Conservation (phyloP, 192 early-diverging fungal genomes). For the Coemansia sp. region DNA sequence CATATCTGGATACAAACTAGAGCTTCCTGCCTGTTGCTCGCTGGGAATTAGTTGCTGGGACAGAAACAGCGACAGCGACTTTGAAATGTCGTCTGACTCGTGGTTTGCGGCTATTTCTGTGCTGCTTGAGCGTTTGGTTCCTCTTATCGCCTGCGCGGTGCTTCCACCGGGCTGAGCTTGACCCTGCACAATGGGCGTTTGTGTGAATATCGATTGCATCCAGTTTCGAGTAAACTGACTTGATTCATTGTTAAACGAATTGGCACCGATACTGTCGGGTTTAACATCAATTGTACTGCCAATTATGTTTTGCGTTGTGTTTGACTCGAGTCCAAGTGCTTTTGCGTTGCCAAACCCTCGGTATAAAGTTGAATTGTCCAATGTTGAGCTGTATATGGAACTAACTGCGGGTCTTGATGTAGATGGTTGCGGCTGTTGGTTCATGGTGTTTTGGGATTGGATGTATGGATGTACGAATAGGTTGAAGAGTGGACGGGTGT, state of each 20-base stretch:
- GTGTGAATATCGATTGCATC: slow-evolving; percentile 35
- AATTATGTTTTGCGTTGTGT: background rate
- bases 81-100: slow-evolving; percentile 44
- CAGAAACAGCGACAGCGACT: slow-evolving; percentile 34
- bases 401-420: background rate
- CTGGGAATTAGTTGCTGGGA: slow-evolving; percentile 31
- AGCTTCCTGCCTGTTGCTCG: background rate
- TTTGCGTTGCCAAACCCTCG: background rate
- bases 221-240: slow-evolving; percentile 22
- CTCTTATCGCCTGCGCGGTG: background rate
- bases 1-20: background rate
- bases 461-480: background rate
- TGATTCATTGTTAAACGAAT: background rate
- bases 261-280: background rate
- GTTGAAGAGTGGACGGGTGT: background rate
- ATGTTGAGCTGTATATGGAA: no score
- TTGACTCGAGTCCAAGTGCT: slow-evolving; percentile 8
- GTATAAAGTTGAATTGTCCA: slow-evolving; percentile 4
- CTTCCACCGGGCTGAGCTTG: background rate
- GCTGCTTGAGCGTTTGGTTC: background rate
- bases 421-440: slow-evolving; percentile 1
- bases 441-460: background rate
- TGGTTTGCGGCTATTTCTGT: slow-evolving; percentile 15
- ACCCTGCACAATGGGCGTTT: background rate
- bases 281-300: no score